Evolutionary conservation across 2,329 filamentous ascomycete species (phyloP).

Genomic region (Sporothrix pseudoabietina): DNA sequence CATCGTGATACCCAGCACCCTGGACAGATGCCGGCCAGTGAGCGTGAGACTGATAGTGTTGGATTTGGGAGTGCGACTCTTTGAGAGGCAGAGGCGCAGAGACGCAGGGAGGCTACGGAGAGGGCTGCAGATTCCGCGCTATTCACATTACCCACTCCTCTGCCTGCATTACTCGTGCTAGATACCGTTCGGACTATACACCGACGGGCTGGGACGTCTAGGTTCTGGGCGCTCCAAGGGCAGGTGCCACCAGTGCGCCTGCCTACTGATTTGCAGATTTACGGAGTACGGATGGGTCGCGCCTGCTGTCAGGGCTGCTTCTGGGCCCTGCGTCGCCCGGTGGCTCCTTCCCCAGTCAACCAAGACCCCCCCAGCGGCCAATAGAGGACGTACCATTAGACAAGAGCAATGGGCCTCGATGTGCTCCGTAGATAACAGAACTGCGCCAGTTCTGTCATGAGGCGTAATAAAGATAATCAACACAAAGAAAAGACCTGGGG

Average conservation of each 20-base stretch:
- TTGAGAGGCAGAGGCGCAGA: not conserved
- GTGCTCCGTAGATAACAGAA: constrained; percentile 19
- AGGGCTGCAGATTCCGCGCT: not conserved
- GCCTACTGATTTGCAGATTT: not conserved
- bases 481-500: not conserved
- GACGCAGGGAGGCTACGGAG: not conserved
- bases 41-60: constrained; percentile 10
- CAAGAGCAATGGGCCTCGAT: not conserved
- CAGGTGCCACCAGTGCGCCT: not conserved
- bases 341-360: not conserved
- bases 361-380: not conserved
- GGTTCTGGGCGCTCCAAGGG: not conserved
- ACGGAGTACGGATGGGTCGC: not conserved
- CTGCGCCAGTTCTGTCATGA: not conserved
- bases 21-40: not conserved
- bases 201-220: not conserved
- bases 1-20: constrained; percentile 18
- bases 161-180: not conserved
- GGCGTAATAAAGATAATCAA: not conserved
- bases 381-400: constrained; percentile 12
- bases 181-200: constrained; percentile 25
- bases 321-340: not conserved
- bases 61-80: not conserved
- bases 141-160: not conserved
- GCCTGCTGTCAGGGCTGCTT: not conserved